A percentile compares a stretch with the other conserved stretches of the same genome.
Conservation (phyloP, 305 asterid species). For the Fraxinus paxiana region DNA sequence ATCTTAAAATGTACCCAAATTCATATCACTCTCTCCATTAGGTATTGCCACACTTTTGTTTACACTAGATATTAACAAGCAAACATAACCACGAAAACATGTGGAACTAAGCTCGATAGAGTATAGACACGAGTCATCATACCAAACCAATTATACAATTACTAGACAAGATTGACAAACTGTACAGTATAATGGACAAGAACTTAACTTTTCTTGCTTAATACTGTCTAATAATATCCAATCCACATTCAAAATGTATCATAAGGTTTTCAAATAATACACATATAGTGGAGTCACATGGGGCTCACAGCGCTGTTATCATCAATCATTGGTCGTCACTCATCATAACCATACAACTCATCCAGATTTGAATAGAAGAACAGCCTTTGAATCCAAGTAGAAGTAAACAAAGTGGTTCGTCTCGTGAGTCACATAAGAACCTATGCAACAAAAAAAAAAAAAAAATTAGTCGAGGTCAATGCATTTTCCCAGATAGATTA, state of each 20-base stretch:
- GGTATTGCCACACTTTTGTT: not conserved
- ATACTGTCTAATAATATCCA: not conserved
- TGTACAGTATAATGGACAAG: not conserved
- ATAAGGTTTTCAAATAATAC: constrained; percentile 40
- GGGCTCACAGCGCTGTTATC: constrained; percentile 15
- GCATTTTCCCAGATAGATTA: constrained; percentile 2
- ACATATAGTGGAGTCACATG: constrained; percentile 37
- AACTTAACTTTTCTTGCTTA: not conserved
- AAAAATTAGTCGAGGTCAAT: constrained; percentile 1
- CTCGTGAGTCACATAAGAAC: constrained; percentile 98
- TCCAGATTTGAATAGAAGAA: constrained; percentile 94
- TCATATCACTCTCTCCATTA: not conserved
- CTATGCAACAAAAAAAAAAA: constrained; percentile 30
- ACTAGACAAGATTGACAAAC: constrained; percentile 1
- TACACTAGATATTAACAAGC: not conserved
- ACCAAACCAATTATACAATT: not conserved
- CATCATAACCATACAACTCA: constrained; percentile 36
- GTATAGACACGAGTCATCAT: not conserved
- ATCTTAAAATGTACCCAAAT: not conserved
- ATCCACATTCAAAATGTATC: constrained; percentile 21
- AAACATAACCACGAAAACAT: not conserved
- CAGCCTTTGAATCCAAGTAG: constrained; percentile 93
- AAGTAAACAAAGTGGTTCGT: constrained; percentile 97
- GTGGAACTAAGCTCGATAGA: not conserved
- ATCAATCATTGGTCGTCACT: constrained; percentile 1